Evolutionary conservation across 83 land plant species (phyloP), one percentile per base, ranked within the genome.

Genomic region (Picea mariana): DNA sequence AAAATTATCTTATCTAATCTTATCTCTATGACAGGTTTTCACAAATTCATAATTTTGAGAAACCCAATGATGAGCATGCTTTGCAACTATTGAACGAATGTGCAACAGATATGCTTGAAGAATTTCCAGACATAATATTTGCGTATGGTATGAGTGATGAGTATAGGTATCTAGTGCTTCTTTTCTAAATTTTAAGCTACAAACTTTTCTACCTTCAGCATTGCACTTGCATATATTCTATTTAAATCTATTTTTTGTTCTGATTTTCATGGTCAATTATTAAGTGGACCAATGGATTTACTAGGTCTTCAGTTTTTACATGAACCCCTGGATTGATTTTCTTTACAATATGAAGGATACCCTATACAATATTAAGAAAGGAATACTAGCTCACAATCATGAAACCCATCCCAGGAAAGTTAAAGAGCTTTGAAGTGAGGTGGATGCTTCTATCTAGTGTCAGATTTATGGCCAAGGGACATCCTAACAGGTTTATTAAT

Each of bases 121-220:
- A 96, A 69, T 84, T 95, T 79, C 81, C 92, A 17, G 97, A 96
- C 78, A 85, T 96, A 11, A 82, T 89, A 15, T 95, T 96, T 80
- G 87, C 94, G 2, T 96, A 96, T 92, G 99, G 99, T 69, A 90
- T 90, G 27, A 96, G 99, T 85, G 99, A 94, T 85, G 97, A 94
- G 77, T 96, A 96, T 84, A 96, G 99, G 99, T 96, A 52, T 52
- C 58, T 52, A 52, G 58, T 52, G 58, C 58, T 52, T 52, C 13
- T 11, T 52, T 52, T 11, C 58, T 52, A 52, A 11, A 52, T 52
- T 52, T 52, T 52, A 52, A 11, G 13, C 58, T 52, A 52, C 58
- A 11, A 11, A 3, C 2, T 52, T 52, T 52, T 52, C 58, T 52
- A 52, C 58, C 58, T 52, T 52, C 13, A 11, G 58, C 58, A 52